Evolutionary conservation across 129 eudicot species (phyloP), one percentile per base, ranked within the genome.

Genomic region (sunflower (Helianthus annuus)): DNA sequence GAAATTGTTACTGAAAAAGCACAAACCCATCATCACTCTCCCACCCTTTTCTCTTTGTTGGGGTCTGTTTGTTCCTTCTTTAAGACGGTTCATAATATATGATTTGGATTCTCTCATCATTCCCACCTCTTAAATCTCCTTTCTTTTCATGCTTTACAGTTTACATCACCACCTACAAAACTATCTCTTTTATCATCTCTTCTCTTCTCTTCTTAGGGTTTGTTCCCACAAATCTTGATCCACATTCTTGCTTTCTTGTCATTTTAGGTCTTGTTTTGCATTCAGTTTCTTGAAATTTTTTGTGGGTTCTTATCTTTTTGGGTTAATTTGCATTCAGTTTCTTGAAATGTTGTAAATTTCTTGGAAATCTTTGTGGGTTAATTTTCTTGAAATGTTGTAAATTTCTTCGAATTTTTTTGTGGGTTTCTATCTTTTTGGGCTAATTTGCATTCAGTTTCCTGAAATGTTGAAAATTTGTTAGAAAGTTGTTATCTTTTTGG

Each of bases 141-240:
- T 58, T 71, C 45, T 45, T 63, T 72, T 87, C 74, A 83, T 87
- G 91, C 91, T 87, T 83, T 78, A 83, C 95, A 87, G 62, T 73
- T 73, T 72, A 73, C 60, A 73, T 62, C 63, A 69, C 44, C 12
- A 61, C 45, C 45, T 13, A 34, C 67, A 61, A 36, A 10, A 34
- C 67, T 36, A 36, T 36, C 46, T 36, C 67, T 61, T 63, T 39
- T n/a, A 61, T 16, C 44, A n/a, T 71, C 24, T 72, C 45, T 22
- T 71, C 24, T 72, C 45, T 22, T 71, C 24, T 72, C 45, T 22
- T 72, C 7, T 72, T 67, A 76, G 74, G 80, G 69, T 60, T 59
- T 59, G 69, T 60, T 59, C 48, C 75, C 52, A 48, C 13, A 51
- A 76, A 76, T 59, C 71, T 68, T 60, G 70, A 69, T 69, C 81